Base-by-base conservation (phyloP, 257 asterid species). In the Solanum chilense region DNA sequence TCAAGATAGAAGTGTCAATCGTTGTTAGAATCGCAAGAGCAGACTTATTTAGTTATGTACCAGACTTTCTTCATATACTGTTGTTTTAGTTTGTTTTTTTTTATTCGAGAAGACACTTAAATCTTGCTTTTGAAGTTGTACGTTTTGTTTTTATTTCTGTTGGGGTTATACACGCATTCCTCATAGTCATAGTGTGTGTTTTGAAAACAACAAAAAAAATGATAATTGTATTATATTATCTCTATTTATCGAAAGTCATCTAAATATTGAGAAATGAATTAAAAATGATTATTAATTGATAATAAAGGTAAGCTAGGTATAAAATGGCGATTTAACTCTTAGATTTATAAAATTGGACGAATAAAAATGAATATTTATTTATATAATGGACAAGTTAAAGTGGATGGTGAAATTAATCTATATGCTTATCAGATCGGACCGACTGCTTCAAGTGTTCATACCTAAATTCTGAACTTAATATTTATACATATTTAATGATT, bases 341-440 rank as follows among this genome's bases (percentile, higher is more conserved):
- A 52, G 3, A 62, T 62, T 62, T 62, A 23, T 62, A 10, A n/a
- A 10, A 62, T 62, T 62, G 3, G 15, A 62, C 14, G 2, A 18
- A 56, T 56, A 18, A 56, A 52, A 1, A 52, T 52, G 3, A 9
- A 52, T 45, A 49, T 62, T 62, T 62, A 62, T 62, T 23, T 62
- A 7, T 62, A 10, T 62, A 62, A 13, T 62, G 6, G 5, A 52
- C 2, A 1, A 18, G 62, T 52, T 3, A 7, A 58, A 58, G 25
- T 58, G 3, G 23, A 58, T 8, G 25, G 12, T 20, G 2, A 5
- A 20, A 58, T 58, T 58, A 13, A 29, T 29, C 10, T 5, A 20
- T 39, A 39, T 75, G 21, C 21, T 12, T 75, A 1, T 2, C 3
- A 1, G 23, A 3, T 7, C 1, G 0, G n/a, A 5, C 3, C 11